Base-by-base conservation (phyloP, 192 early-diverging fungal species). In the Cetraspora pellucida region DNA sequence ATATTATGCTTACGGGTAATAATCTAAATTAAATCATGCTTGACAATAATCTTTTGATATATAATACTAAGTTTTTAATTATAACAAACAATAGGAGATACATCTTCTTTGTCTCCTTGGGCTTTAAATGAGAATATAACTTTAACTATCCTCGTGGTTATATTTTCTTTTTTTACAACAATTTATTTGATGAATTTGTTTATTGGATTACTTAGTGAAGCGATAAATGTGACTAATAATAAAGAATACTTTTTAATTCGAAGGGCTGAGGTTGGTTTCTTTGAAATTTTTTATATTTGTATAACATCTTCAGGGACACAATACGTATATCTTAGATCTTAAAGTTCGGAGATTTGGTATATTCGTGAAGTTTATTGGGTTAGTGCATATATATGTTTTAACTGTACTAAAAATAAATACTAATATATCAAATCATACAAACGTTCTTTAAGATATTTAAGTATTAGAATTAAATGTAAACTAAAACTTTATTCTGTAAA, bases 161-260 rank as follows among this genome's bases (percentile, higher is more conserved):
- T 64, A 19, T 64, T 64, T 27, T 64, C 61, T 17, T 27, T 64
- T 27, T 64, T 64, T 14, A 64, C 25, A 25, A 27, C 27, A 17
- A 27, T 64, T 25, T 64, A 64, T 64, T 27, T 64, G 19, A 28
- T 64, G 37, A 64, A 64, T 30, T 43, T 64, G 61, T 64, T 64
- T 64, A 64, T 64, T 19, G 61, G 61, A 14, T 43, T 64, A 37
- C 37, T 64, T 16, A 64, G 25, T 43, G 0, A 17, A 0, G 61
- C 23, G 11, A 64, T 64, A 17, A 27, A 64, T 43, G 25, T 30
- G 25, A 16, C 14, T 27, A 17, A 23, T 64, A 27, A 7, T 7
- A 37, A 37, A 37, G 37, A 37, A 37, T 37, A 37, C 1, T 37
- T 37, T 37, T 37, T 37, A 64, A 19, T 43, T 25, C 61, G 30